Base-by-base conservation (phyloP, 176 grass and related monocot species). In the Juncus inflexus region DNA sequence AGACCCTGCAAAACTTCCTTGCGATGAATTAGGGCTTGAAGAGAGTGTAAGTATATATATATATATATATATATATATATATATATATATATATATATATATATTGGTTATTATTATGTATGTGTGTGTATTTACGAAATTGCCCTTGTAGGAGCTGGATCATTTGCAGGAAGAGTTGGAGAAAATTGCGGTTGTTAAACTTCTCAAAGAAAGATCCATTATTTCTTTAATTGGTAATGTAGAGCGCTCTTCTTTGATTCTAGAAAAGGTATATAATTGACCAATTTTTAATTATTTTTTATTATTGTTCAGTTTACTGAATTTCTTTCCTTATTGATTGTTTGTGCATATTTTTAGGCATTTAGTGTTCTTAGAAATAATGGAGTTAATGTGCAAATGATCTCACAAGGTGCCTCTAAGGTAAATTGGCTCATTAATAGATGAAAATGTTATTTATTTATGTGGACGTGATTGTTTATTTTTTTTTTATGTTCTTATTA, bases 371-470 rank as follows among this genome's bases (percentile, higher is more conserved):
- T 90, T 53, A 77, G 95, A 81, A 86, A 86, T 78, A 89, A 64
- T 15, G 76, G 80, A 13, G 77, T 99, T 12, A 92, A 90, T 50
- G 95, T 99, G 19, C 85, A 99, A 68, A 99, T 99, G 95, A 94
- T 99, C 64, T 99, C 95, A 6, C 94, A 92, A 42, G 94, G 94
- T 37, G 89, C 94, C 36, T 99, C 95, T 3, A 99, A 99, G 86
- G 95, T 99, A 78, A 15, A 42, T 43, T 28, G 19, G 19, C 7
- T 50, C 60, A 37, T 8, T 2, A 51, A 37, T 58, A 58, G 2
- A 1, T 6, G 15, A 37, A 61, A 52, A 11, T 38, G 16, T 28
- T 63, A 7, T 50, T 37, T 3, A 10, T 49, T 11, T 19, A 11
- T 19, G 3, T 35, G 3, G 66, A 2, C 6, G 2, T 12, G 49